phyloP scores from a whole-genome alignment of 2,329 filamentous ascomycete species.

The Alternaria triticina region DNA sequence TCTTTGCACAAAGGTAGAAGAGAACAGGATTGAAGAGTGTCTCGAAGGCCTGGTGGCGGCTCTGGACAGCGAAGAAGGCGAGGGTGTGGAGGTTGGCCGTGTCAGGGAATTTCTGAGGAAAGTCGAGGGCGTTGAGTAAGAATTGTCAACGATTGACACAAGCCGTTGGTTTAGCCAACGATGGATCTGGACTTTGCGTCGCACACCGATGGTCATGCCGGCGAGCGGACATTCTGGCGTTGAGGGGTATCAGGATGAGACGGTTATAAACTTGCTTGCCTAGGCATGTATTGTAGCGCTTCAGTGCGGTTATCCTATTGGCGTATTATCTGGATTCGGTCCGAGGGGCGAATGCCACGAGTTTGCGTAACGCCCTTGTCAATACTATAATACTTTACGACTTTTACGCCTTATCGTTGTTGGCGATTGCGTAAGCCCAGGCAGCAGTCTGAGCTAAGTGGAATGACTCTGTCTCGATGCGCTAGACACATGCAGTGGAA shows the following conservation, averaged over 20 bases:
- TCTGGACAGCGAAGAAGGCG: slow-evolving; percentile 81
- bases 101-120: slow-evolving; percentile 81
- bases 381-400: neutral
- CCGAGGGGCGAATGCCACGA: neutral
- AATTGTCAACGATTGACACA: neutral
- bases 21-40: slow-evolving; percentile 79
- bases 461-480: neutral
- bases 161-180: neutral
- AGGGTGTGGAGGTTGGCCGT: slow-evolving; percentile 73
- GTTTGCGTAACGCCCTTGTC: neutral
- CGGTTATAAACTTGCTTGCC: neutral
- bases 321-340: neutral
- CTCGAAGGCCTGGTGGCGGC: slow-evolving; percentile 82
- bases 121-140: slow-evolving; percentile 67
- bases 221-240: neutral
- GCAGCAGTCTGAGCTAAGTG: neutral
- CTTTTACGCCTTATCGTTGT: neutral
- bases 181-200: neutral
- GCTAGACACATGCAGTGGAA: neutral
- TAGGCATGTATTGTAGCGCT: neutral
- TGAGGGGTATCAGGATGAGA: neutral
- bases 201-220: neutral
- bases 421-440: neutral
- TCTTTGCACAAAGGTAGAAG: slow-evolving; percentile 80
- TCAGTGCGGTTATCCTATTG: neutral